These are phyloP conservation scores for Colletotrichum caudatum DNA, from an alignment of 2,329 filamentous ascomycete genomes.

Conservation along the genomic window DNA sequence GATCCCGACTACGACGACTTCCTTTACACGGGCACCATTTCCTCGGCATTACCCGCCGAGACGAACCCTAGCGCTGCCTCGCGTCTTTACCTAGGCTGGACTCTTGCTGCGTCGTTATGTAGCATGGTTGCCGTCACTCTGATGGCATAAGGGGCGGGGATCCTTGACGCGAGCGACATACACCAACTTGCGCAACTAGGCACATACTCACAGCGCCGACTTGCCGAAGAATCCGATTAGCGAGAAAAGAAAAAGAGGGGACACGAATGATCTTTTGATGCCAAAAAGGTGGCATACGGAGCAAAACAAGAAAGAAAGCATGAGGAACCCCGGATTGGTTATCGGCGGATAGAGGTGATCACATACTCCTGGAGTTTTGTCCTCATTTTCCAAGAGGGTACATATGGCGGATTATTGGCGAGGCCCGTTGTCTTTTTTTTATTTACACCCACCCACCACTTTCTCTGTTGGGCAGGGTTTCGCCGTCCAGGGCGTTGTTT, in stretches of 20 bases:
- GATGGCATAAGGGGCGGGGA: background rate
- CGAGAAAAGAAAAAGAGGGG: background rate
- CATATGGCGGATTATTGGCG: background rate
- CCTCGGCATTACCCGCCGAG: conserved; percentile 32
- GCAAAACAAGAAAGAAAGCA: background rate
- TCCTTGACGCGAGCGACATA: background rate
- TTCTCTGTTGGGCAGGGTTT: background rate
- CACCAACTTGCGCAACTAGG: background rate
- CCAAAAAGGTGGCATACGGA: conserved; percentile 5
- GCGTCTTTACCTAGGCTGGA: conserved; percentile 20
- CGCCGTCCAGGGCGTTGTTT: background rate
- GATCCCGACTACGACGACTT: conserved; percentile 40
- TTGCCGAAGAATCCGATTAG: background rate
- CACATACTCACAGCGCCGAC: background rate
- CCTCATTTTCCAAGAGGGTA: background rate
- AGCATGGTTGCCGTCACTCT: conserved; percentile 22
- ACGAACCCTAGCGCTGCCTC: conserved; percentile 36
- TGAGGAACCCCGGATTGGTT: background rate
- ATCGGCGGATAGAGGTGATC: background rate
- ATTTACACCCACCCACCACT: background rate
- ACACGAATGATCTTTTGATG: background rate
- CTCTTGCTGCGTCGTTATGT: conserved; percentile 29
- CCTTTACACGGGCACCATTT: conserved; percentile 35
- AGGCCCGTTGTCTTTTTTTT: conserved; percentile 3
- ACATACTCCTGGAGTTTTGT: conserved; percentile 4